Base-by-base conservation (phyloP, 2,329 filamentous ascomycete species). In the Sclerotinia sclerotiorum region DNA sequence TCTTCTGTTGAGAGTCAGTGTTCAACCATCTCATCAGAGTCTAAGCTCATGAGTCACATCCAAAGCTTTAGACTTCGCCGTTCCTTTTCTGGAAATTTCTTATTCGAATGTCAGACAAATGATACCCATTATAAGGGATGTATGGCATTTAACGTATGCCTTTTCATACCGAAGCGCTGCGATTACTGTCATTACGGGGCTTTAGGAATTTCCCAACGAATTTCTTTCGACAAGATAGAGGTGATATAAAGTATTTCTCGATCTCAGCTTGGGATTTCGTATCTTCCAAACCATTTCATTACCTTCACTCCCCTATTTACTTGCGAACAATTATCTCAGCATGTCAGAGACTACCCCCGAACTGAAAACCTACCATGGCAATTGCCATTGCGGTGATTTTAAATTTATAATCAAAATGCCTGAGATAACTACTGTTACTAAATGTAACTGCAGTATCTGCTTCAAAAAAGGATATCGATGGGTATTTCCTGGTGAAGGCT, bases 381-480 rank as follows among this genome's bases (percentile, higher is more conserved):
- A 84, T 76, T 88, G 85, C 79, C 85, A 87, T 76, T 88, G 85
- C 76, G 82, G 80, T 7, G 79, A 81, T 51, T 85, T 84, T 71
- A 79, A 85, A 70, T 88, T 83, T 74, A 83, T 84, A 74, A 73
- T 81, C 66, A 76, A 79, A 3, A 57, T 87, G 17, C 85, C 87
- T 29, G 85, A 90, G 75, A 82, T 91, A 70, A 86, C 85, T 73
- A 77, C 81, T 5, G 83, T 82, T 7, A 75, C 78, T 5, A 81
- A 85, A 74, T 90, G 90, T 79, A 88, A 89, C 77, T 92, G 90
- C 79, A 90, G 87, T 78, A 85, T 90, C 71, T 90, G 89, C 76
- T 73, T 71, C 73, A 84, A 81, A 72, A 84, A 84, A 74, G 82
- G 78, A 21, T 81, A 82, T 55, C 74, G 83, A 49, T 83, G 78